Conservation (phyloP, 2,329 filamentous ascomycete genomes). For the Botrytis deweyae region DNA sequence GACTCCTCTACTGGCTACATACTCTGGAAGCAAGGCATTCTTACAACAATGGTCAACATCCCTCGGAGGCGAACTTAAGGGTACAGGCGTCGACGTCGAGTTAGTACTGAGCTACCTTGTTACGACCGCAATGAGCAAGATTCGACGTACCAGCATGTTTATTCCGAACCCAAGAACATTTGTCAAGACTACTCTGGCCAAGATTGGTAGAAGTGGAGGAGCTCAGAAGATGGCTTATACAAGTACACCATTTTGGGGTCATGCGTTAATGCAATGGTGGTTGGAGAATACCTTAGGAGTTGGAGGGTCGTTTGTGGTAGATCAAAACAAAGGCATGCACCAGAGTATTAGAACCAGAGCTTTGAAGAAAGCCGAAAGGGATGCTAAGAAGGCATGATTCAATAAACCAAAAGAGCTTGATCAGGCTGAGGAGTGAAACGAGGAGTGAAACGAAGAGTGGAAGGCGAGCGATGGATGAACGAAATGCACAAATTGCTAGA, state of each 20-base stretch:
- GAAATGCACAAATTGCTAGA: not conserved
- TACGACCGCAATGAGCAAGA: slow-evolving; percentile 95
- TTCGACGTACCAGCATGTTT: slow-evolving; percentile 72
- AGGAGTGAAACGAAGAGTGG: slow-evolving; percentile 29
- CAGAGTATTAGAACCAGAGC: slow-evolving; percentile 66
- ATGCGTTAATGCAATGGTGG: slow-evolving; percentile 84
- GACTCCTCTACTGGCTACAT: slow-evolving; percentile 89
- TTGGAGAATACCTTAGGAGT: slow-evolving; percentile 61
- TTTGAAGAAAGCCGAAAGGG: slow-evolving; percentile 67
- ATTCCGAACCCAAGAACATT: slow-evolving; percentile 83
- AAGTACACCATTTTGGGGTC: slow-evolving; percentile 90
- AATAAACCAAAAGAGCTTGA: not conserved
- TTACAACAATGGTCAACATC: slow-evolving; percentile 93
- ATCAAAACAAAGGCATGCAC: slow-evolving; percentile 65
- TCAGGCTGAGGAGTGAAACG: not conserved
- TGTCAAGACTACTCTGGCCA: slow-evolving; percentile 73
- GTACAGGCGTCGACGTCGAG: slow-evolving; percentile 82
- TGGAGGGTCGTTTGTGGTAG: slow-evolving; percentile 56
- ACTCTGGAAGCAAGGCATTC: slow-evolving; percentile 97
- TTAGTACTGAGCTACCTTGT: slow-evolving; percentile 90
- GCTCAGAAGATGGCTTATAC: slow-evolving; percentile 79
- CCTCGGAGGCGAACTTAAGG: slow-evolving; percentile 77
- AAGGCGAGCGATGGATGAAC: slow-evolving; percentile 22
- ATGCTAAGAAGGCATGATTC: slow-evolving; percentile 53
- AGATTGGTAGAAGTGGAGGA: slow-evolving; percentile 75